These are phyloP conservation scores for Diospyros kaki DNA, from an alignment of 148 eudicot species.

Conservation along the genomic window DNA sequence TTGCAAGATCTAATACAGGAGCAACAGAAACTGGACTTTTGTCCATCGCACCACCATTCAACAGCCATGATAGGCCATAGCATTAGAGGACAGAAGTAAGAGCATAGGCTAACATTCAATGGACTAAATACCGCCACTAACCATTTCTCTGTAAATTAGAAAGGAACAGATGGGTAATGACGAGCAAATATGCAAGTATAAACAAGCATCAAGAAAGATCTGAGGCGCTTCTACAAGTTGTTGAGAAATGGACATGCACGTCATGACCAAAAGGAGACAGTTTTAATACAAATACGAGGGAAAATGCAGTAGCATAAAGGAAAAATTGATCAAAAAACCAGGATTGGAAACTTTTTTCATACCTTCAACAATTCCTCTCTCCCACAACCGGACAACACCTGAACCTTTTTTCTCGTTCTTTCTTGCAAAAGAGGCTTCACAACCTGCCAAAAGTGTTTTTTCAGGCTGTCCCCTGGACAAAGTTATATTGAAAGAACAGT, in stretches of 20 bases:
- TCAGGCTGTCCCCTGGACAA: conserved; percentile 2
- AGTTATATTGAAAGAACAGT: background rate
- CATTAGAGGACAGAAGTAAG: too few species aligned
- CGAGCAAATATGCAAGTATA: background rate
- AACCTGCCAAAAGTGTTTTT: conserved; percentile 43
- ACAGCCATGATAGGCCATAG: background rate
- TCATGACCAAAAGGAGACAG: background rate
- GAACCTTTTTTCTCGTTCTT: conserved; percentile 91
- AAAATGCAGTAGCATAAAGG: background rate
- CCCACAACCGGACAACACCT: conserved; percentile 86
- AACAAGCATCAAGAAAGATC: background rate
- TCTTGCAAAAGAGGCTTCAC: conserved; percentile 97
- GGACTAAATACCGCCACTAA: background rate
- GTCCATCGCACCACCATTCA: background rate
- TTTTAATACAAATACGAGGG: background rate
- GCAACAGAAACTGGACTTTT: background rate
- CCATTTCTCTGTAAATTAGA: background rate
- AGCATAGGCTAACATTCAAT: background rate
- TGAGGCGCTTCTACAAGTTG: background rate
- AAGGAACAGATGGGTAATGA: background rate
- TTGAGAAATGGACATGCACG: background rate
- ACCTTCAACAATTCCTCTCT: conserved; percentile 88
- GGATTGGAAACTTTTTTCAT: conserved; percentile 1
- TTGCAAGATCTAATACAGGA: background rate
- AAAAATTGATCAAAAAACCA: background rate